phyloP scores from a whole-genome alignment of 176 grass and related monocot genomes.

The Zoysia japonica region DNA sequence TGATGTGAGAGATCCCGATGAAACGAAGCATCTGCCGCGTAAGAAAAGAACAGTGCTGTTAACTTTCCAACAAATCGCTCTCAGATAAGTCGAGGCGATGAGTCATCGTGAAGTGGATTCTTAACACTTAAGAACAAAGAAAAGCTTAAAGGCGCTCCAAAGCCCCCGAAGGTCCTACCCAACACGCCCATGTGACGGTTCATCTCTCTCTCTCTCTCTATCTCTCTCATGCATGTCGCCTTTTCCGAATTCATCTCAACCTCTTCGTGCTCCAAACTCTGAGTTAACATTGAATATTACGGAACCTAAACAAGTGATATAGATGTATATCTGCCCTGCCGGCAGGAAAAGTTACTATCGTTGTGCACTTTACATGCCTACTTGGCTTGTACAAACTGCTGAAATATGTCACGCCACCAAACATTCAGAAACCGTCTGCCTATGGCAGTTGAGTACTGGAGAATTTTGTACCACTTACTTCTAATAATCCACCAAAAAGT shows the following conservation, averaged over 20 bases:
- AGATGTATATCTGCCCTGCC: background rate
- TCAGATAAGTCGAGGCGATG: background rate
- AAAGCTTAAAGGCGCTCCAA: background rate
- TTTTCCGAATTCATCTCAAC: conserved; percentile 32
- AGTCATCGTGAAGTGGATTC: conserved; percentile 34
- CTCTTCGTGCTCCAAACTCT: conserved; percentile 22
- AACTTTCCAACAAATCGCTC: conserved; percentile 18
- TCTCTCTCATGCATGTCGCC: background rate
- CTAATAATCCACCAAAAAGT: background rate
- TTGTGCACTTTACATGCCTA: background rate
- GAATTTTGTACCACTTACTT: background rate
- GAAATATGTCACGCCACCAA: background rate
- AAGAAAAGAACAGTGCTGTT: background rate
- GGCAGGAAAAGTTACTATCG: background rate
- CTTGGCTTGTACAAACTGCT: background rate
- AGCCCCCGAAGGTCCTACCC: conserved; percentile 24
- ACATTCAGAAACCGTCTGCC: background rate
- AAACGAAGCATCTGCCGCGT: background rate
- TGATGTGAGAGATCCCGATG: background rate
- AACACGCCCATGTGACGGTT: conserved; percentile 38
- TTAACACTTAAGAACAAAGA: conserved; percentile 31
- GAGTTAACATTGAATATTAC: conserved; percentile 10
- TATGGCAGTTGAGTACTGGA: background rate
- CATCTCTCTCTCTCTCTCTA: background rate
- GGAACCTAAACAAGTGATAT: background rate